These are phyloP conservation scores for Penicillium manginii DNA, from an alignment of 495 filamentous ascomycete genomes.

Conservation along the genomic window DNA sequence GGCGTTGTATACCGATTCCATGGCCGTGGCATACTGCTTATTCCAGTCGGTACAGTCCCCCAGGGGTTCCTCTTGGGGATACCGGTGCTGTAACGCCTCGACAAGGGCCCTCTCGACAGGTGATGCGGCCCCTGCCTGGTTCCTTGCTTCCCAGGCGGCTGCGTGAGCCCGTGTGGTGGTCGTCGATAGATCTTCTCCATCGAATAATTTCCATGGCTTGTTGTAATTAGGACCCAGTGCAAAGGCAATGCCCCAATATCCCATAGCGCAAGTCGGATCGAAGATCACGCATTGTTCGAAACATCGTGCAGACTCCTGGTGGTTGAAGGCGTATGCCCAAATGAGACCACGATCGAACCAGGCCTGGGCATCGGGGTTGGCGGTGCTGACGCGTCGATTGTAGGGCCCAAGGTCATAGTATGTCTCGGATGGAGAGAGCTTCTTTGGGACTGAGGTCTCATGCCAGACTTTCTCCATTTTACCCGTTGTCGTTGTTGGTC, in stretches of 20 bases:
- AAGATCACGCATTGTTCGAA: slow-evolving; percentile 59
- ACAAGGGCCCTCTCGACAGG: slow-evolving; percentile 61
- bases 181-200: slow-evolving; percentile 54
- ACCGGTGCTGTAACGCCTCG: slow-evolving; percentile 58
- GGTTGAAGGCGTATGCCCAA: slow-evolving; percentile 70
- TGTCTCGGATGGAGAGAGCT: slow-evolving; percentile 6
- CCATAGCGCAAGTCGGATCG: slow-evolving; percentile 61
- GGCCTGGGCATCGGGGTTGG: slow-evolving; percentile 46
- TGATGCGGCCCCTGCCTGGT: slow-evolving; percentile 28
- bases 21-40: slow-evolving; percentile 60
- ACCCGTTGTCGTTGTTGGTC: not conserved
- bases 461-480: slow-evolving; percentile 12
- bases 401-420: slow-evolving; percentile 65
- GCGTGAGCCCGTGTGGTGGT: slow-evolving; percentile 49
- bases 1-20: slow-evolving; percentile 56
- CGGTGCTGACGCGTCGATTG: slow-evolving; percentile 49
- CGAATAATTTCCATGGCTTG: slow-evolving; percentile 71
- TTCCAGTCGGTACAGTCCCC: slow-evolving; percentile 58
- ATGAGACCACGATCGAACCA: slow-evolving; percentile 67
- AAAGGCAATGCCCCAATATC: slow-evolving; percentile 71
- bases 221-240: slow-evolving; percentile 73
- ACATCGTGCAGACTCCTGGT: slow-evolving; percentile 62
- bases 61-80: slow-evolving; percentile 46
- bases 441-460: slow-evolving; percentile 11
- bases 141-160: slow-evolving; percentile 47